Evolutionary conservation across 768 basidiomycete genomes (phyloP).

Genomic region (Russula emetica): DNA sequence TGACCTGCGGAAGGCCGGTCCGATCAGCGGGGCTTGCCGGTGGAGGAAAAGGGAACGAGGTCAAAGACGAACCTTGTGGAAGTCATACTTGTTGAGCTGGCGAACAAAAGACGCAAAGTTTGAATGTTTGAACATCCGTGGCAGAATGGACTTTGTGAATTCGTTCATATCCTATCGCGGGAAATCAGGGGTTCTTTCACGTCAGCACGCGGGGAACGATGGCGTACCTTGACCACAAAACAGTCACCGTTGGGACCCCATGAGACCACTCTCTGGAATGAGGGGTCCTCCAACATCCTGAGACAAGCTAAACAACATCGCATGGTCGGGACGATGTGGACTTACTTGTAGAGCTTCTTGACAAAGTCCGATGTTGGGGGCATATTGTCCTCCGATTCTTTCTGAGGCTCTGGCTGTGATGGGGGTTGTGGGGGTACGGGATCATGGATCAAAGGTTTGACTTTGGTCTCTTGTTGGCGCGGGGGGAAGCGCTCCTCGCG

Average conservation of each 20-base stretch:
- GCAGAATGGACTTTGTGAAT: conserved; percentile 85
- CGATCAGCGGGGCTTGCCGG: conserved; percentile 24
- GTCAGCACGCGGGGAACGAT: conserved; percentile 11
- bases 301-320: conserved; percentile 6
- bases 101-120: conserved; percentile 92
- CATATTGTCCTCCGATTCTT: conserved; percentile 60
- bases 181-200: conserved; percentile 21
- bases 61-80: conserved; percentile 67
- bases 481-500: conserved; percentile 36
- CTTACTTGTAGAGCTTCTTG: conserved; percentile 89
- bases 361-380: conserved; percentile 91
- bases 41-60: conserved; percentile 13
- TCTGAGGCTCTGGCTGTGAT: conserved; percentile 23
- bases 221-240: conserved; percentile 71
- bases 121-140: conserved; percentile 91
- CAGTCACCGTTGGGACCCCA: conserved; percentile 85
- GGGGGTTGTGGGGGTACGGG: conserved; percentile 25
- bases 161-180: conserved; percentile 79
- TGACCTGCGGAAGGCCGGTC: conserved; percentile 45
- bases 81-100: conserved; percentile 95
- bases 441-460: conserved; percentile 27
- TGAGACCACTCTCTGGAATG: conserved; percentile 67
- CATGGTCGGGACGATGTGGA: conserved; percentile 8
- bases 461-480: conserved; percentile 31
- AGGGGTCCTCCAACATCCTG: conserved; percentile 85